Percentiles rank a stretch among this genome's conserved stretches.
Evolutionary conservation across 495 filamentous ascomycete genomes (phyloP).

Genomic region (Tuber borchii): DNA sequence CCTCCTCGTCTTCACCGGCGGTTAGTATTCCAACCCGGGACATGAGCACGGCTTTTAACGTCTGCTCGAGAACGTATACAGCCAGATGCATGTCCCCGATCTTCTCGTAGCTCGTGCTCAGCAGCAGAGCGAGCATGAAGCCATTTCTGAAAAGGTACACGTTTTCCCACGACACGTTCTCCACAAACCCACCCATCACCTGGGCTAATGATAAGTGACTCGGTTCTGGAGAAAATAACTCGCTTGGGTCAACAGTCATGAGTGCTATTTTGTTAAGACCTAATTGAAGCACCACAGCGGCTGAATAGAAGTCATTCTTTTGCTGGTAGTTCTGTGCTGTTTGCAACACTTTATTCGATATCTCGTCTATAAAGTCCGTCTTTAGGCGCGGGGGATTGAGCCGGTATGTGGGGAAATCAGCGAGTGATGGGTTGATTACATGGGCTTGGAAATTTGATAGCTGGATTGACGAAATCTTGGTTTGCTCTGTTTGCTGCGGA

Average conservation of each 20-base stretch:
- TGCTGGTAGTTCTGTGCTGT: not conserved
- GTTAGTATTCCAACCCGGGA: conserved; percentile 1
- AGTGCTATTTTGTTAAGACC: not conserved
- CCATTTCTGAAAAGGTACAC: not conserved
- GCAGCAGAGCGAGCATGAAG: not conserved
- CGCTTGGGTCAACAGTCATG: not conserved
- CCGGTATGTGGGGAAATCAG: not conserved
- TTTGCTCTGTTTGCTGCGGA: conserved; percentile 1
- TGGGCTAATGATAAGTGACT: not conserved
- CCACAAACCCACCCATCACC: not conserved
- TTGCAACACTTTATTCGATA: not conserved
- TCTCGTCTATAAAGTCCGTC: not conserved
- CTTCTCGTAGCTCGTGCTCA: not conserved
- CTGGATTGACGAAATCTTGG: not conserved
- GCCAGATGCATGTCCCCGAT: not conserved
- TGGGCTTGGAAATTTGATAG: not conserved
- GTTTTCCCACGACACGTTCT: not conserved
- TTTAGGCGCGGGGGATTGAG: not conserved
- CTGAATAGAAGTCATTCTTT: not conserved
- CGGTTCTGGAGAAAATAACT: not conserved
- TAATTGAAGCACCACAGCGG: not conserved
- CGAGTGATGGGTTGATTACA: not conserved
- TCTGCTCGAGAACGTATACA: conserved; percentile 2
- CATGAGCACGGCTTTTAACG: not conserved
- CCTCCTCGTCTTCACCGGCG: not conserved